A percentile compares a stretch with the other conserved stretches of the same genome.
Conservation (phyloP, 495 filamentous ascomycete species). For the Tuber indicum region DNA sequence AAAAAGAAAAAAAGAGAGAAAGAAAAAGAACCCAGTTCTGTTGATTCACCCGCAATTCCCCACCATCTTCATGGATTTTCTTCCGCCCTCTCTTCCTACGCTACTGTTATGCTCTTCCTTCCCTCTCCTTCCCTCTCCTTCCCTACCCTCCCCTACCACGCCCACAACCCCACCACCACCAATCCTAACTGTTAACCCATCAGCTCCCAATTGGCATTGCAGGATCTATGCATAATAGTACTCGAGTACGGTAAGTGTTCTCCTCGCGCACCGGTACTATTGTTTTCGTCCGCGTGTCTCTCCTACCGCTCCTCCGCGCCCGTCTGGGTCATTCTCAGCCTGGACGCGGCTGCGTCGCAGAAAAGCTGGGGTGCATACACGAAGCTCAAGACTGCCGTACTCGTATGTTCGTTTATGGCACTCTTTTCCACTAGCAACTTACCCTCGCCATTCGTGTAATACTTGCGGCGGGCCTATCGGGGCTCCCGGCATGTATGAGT, state of each 20-base stretch:
- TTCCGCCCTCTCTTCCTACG: background rate
- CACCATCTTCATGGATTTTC: background rate
- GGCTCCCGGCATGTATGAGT: background rate
- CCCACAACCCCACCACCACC: background rate
- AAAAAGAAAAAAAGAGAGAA: background rate
- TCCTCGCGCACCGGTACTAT: background rate
- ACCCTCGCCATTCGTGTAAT: background rate
- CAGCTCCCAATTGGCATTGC: background rate
- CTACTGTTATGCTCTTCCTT: background rate
- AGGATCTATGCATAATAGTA: background rate
- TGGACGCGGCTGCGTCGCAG: conserved; percentile 31
- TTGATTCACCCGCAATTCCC: background rate
- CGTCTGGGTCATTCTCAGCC: conserved; percentile 28
- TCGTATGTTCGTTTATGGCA: conserved; percentile 10
- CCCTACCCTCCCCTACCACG: background rate
- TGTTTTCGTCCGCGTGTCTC: conserved; percentile 6
- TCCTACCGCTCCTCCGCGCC: conserved; percentile 24
- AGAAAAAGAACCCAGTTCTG: background rate
- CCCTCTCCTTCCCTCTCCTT: background rate
- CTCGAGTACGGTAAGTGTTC: background rate
- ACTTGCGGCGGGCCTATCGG: background rate
- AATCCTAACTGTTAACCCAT: background rate
- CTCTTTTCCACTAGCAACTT: background rate
- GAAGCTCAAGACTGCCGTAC: background rate
- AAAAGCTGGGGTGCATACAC: conserved; percentile 35